phyloP scores from a whole-genome alignment of 2,329 filamentous ascomycete genomes.

The Keithomyces neogunnii region DNA sequence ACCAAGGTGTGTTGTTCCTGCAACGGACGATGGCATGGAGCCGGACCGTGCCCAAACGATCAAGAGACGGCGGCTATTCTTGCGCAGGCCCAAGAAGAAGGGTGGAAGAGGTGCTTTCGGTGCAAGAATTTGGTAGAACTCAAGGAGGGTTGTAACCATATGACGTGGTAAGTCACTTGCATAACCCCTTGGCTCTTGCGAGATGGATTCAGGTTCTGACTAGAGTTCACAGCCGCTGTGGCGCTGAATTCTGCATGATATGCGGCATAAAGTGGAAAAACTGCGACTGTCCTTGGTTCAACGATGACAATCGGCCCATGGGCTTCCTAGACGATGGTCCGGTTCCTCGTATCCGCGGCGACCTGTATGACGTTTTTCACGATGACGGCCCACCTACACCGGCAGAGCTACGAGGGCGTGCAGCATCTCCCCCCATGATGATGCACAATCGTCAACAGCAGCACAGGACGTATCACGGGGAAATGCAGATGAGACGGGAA shows the following conservation, averaged over 20 bases:
- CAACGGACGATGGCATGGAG: constrained; percentile 64
- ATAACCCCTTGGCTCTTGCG: background rate
- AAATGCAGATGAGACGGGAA: constrained; percentile 33
- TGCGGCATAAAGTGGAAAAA: constrained; percentile 77
- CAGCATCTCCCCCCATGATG: constrained; percentile 8
- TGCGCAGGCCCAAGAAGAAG: constrained; percentile 55
- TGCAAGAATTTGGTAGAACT: constrained; percentile 70
- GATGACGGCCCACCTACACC: constrained; percentile 19
- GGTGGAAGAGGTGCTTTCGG: constrained; percentile 68
- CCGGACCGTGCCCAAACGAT: constrained; percentile 62
- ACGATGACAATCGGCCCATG: constrained; percentile 45
- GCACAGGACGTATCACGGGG: constrained; percentile 35
- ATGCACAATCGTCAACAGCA: constrained; percentile 16
- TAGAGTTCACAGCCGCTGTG: constrained; percentile 51
- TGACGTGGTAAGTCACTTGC: constrained; percentile 59
- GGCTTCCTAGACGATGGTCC: constrained; percentile 46
- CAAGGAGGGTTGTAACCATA: constrained; percentile 79
- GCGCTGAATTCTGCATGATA: constrained; percentile 79
- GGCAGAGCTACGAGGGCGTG: constrained; percentile 17
- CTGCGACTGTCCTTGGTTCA: constrained; percentile 77
- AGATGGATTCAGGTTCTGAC: background rate
- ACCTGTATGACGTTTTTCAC: constrained; percentile 11
- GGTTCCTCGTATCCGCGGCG: constrained; percentile 21
- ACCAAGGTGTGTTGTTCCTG: constrained; percentile 69
- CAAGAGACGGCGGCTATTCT: constrained; percentile 57